These are phyloP conservation scores for Beauveria sp. DNA, from an alignment of 2,329 filamentous ascomycete genomes.

Conservation along the genomic window DNA sequence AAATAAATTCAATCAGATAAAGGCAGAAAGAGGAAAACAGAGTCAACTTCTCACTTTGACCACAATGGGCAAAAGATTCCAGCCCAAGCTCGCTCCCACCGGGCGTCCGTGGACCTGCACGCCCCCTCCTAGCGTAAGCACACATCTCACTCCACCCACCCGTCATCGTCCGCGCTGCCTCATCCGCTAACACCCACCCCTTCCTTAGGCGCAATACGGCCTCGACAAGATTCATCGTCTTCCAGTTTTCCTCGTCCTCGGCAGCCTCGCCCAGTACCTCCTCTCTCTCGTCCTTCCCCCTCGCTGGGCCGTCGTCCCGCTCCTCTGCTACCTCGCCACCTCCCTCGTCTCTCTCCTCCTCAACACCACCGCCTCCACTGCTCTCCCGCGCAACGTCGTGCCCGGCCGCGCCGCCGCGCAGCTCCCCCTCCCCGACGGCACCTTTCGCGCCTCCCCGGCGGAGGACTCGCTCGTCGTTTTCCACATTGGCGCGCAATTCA, in stretches of 20 bases:
- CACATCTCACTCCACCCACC: neutral
- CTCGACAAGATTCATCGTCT: slow-evolving; percentile 27
- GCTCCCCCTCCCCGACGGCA: slow-evolving; percentile 21
- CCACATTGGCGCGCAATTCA: slow-evolving; percentile 36
- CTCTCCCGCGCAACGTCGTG: slow-evolving; percentile 18
- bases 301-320: slow-evolving; percentile 27
- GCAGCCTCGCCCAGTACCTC: slow-evolving; percentile 27
- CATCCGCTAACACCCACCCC: slow-evolving; percentile 2
- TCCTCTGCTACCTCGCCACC: slow-evolving; percentile 6
- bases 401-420: slow-evolving; percentile 28
- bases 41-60: neutral
- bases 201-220: slow-evolving; percentile 19
- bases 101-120: slow-evolving; percentile 15
- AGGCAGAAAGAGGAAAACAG: no score
- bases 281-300: slow-evolving; percentile 26
- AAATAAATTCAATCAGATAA: no score
- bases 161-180: neutral
- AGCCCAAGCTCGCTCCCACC: slow-evolving; percentile 19
- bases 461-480: slow-evolving; percentile 32
- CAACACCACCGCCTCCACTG: slow-evolving; percentile 16
- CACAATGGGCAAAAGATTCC: slow-evolving; percentile 16
- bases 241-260: slow-evolving; percentile 25
- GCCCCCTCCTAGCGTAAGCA: slow-evolving; percentile 10
- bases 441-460: slow-evolving; percentile 22
- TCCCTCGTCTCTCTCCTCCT: slow-evolving; percentile 22